Evolutionary conservation across 148 eudicot genomes (phyloP), one percentile per base, ranked within the genome.

Genomic region (Rhododendron mucronatum): DNA sequence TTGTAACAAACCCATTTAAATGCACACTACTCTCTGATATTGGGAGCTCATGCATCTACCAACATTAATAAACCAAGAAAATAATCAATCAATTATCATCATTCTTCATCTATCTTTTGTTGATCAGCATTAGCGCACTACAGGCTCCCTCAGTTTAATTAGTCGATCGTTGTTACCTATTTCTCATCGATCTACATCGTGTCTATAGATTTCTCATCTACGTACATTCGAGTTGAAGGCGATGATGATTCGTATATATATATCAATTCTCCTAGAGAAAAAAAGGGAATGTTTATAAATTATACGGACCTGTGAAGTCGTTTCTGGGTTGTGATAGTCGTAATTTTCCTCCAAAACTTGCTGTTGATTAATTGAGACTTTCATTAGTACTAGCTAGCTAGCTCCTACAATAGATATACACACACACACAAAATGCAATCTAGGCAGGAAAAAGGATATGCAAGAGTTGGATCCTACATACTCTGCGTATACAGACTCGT

Each of bases 401-500:
- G 35, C 39, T 7, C 5, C 51, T 50, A 59, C 45, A 11, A 37
- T 0, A 73, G n/a, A n/a, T n/a, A n/a, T n/a, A n/a, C n/a, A n/a
- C n/a, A 18, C 0, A 15, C 13, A 20, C 2, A 37, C 13, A 8
- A 8, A 37, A 9, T 41, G 11, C 13, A 37, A 41, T 37, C 33
- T 10, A 2, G 23, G 61, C 8, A 78, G 81, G 23, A 44, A 41
- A 41, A 41, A 9, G 23, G 7, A 10, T 47, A 35, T 35, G 37
- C 1, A 2, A 5, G 30, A 23, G 16, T n/a, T 80, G 6, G 16
- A 7, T 33, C 84, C 75, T 71, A 14, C 41, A 5, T 71, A 89
- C 94, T 88, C 88, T 93, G 44, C 88, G 89, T 20, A 59, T 3
- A 63, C 91, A 85, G 53, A 93, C 80, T 11, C 87, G 90, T 87